Percentiles rank a stretch among this genome's conserved stretches.
These are phyloP conservation scores for Zygosaccharomyces kombuchaensis DNA, from an alignment of 805 yeast species.

Conservation along the genomic window DNA sequence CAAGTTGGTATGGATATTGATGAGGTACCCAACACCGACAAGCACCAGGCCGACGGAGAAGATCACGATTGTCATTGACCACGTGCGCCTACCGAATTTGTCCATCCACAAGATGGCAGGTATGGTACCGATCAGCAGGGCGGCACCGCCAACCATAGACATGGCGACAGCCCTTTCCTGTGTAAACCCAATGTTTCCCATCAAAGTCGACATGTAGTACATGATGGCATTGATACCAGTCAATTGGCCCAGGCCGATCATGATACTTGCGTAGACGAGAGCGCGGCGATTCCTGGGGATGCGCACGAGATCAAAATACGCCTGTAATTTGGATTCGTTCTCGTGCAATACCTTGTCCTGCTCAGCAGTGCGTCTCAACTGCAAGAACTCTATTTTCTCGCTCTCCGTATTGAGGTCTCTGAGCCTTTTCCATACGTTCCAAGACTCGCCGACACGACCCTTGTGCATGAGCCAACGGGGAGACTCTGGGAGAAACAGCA, in stretches of 20 bases:
- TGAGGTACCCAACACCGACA: slow-evolving; percentile 54
- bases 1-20: slow-evolving; percentile 37
- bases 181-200: slow-evolving; percentile 52
- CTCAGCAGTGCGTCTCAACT: slow-evolving; percentile 49
- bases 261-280: slow-evolving; percentile 50
- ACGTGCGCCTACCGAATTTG: slow-evolving; percentile 51
- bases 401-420: slow-evolving; percentile 44
- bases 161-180: slow-evolving; percentile 52
- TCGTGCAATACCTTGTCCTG: slow-evolving; percentile 42
- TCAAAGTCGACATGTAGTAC: slow-evolving; percentile 59
- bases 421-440: slow-evolving; percentile 50
- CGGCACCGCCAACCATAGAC: slow-evolving; percentile 68
- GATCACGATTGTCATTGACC: slow-evolving; percentile 56
- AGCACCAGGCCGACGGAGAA: slow-evolving; percentile 57
- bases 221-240: slow-evolving; percentile 65
- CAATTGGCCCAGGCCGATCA: slow-evolving; percentile 59
- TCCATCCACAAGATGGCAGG: slow-evolving; percentile 62
- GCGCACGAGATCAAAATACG: slow-evolving; percentile 48
- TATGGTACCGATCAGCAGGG: slow-evolving; percentile 57
- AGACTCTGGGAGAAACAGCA: slow-evolving; percentile 55
- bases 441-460: slow-evolving; percentile 49
- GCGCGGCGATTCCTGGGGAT: slow-evolving; percentile 61
- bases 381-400: slow-evolving; percentile 52
- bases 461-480: slow-evolving; percentile 57
- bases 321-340: slow-evolving; percentile 37